These are phyloP conservation scores for Zopfochytrium polystomum DNA, from an alignment of 371 early-diverging fungal genomes.

Conservation along the genomic window DNA sequence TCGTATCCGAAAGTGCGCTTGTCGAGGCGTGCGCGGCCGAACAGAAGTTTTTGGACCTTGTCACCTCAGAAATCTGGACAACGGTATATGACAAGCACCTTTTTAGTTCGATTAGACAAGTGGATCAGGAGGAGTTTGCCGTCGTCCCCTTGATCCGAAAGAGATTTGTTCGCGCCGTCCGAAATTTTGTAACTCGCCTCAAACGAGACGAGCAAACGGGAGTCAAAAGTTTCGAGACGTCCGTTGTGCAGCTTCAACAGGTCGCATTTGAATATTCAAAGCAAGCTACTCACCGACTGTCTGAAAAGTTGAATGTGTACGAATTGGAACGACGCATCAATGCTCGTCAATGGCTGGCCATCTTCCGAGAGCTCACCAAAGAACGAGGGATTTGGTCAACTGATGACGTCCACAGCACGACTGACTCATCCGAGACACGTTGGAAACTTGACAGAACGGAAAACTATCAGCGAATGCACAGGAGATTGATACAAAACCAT, in stretches of 20 bases:
- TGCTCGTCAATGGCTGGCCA: slow-evolving; percentile 37
- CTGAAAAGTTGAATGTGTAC: slow-evolving; percentile 18
- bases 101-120: slow-evolving; percentile 41
- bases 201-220: slow-evolving; percentile 19
- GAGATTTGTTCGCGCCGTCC: slow-evolving; percentile 34
- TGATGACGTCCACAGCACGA: background rate
- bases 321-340: slow-evolving; percentile 38
- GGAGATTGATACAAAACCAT: slow-evolving; percentile 45
- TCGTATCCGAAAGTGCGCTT: slow-evolving; percentile 18
- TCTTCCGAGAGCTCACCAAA: slow-evolving; percentile 42
- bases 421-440: background rate
- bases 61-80: slow-evolving; percentile 40
- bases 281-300: slow-evolving; percentile 5
- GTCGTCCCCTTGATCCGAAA: slow-evolving; percentile 30
- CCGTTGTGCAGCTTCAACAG: slow-evolving; percentile 12
- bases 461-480: slow-evolving; percentile 52
- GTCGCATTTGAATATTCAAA: background rate
- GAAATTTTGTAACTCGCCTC: slow-evolving; percentile 1
- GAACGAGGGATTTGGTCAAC: slow-evolving; percentile 47
- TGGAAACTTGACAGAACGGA: slow-evolving; percentile 56
- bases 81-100: slow-evolving; percentile 39
- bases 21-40: slow-evolving; percentile 19
- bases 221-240: background rate
- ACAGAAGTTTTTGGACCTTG: slow-evolving; percentile 33
- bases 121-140: slow-evolving; percentile 44